Base-by-base conservation (phyloP, 345 rosid genomes). In the Lepidium sativum region DNA sequence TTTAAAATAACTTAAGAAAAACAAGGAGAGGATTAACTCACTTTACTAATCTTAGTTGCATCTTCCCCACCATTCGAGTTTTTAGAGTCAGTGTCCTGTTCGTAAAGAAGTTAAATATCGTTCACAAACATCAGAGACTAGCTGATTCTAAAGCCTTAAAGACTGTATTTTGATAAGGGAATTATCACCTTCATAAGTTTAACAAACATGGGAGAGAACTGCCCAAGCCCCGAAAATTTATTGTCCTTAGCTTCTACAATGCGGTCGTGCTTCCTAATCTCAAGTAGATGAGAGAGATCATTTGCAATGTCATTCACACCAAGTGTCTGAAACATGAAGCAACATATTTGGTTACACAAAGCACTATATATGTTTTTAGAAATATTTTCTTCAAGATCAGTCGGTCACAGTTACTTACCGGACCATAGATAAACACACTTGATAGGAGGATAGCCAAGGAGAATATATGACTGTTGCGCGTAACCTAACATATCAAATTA, bases 361-460 rank as follows among this genome's bases (percentile, higher is more conserved):
- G 31, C 34, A 45, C 59, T 11, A 41, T 7, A 12, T 25, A 3
- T 34, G 45, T 34, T 21, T 39, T 18, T 12, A 13, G 6, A 65
- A 34, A 59, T 38, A 50, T 2, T 31, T 32, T 15, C 25, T 55
- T 40, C 9, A 39, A 50, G 6, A 14, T 60, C 31, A 15, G 12
- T 14, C 42, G 20, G 38, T 12, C n/a, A n/a, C 21, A 43, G 47
- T 27, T 65, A 62, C 17, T 78, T 44, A 70, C 81, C 76, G 68
- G 76, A 65, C 77, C 80, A 58, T 65, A 80, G 59, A 80, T 75
- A 45, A 77, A 71, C 54, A 80, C 71, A 56, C 74, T 80, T 53
- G 79, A 80, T 39, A 80, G 45, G 68, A 75, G 71, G 52, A 77
- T 63, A 4, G 79, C 81, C 67, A 74, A 65, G 20, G 75, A 70